A percentile compares a stretch with the other conserved stretches of the same genome.
Conservation (phyloP, 441 rosid genomes). For the Erodium moschatum region DNA sequence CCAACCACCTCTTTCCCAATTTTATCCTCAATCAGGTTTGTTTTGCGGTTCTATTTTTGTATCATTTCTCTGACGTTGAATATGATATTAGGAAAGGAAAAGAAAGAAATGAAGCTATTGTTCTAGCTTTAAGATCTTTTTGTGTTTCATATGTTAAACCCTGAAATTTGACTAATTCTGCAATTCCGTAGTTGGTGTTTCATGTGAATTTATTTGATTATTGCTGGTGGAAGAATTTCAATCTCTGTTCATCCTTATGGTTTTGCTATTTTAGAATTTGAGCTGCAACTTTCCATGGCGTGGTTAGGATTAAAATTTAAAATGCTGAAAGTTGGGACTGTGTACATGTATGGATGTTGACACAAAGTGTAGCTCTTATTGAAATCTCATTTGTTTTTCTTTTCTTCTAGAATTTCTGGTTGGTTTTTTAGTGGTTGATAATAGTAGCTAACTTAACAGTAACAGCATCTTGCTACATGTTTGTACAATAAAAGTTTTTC, state of each 20-base stretch:
- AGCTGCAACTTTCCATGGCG: background rate
- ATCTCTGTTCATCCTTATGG: background rate
- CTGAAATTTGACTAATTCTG: no score
- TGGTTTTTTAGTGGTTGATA: background rate
- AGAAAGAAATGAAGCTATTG: background rate
- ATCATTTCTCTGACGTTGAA: background rate
- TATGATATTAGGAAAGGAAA: no score
- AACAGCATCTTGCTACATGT: background rate
- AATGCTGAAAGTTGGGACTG: background rate
- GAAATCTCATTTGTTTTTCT: background rate
- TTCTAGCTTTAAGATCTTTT: background rate
- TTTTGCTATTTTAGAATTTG: background rate
- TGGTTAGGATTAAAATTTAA: background rate
- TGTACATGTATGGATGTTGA: background rate
- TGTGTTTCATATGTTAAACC: background rate
- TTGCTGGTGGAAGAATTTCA: background rate
- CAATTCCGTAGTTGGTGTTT: background rate
- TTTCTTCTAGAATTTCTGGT: background rate
- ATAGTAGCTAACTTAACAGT: background rate
- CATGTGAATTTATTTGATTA: background rate
- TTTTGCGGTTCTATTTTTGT: background rate
- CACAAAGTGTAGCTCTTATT: background rate
- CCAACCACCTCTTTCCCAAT: slow-evolving; percentile 76
- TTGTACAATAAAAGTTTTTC: background rate
- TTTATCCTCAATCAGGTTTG: slow-evolving; percentile 79